Evolutionary conservation across 805 yeast genomes (phyloP).

Genomic region (Starmerella vaccinii): DNA sequence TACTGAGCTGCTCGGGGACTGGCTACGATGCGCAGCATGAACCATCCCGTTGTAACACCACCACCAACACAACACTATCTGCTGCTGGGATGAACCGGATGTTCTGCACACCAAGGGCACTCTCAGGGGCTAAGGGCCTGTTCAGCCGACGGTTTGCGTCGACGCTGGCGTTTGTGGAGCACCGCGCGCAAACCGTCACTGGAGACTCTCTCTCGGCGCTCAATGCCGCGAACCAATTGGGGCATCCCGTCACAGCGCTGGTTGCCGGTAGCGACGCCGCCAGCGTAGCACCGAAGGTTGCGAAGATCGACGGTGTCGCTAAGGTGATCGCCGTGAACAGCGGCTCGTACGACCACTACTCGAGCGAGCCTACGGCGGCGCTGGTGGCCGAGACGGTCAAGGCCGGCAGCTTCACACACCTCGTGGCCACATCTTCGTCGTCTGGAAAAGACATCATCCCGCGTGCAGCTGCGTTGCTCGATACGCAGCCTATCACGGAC

Average conservation of each 20-base stretch:
- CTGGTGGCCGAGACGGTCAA: conserved; percentile 42
- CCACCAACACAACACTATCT: no score
- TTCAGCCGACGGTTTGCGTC: conserved; percentile 36
- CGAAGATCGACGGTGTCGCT: conserved; percentile 44
- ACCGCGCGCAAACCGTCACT: conserved; percentile 42
- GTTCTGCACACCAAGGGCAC: not conserved
- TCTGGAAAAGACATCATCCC: conserved; percentile 83
- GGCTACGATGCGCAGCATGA: not conserved
- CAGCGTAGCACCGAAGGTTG: conserved; percentile 41
- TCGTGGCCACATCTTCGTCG: conserved; percentile 73
- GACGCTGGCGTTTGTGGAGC: conserved; percentile 70
- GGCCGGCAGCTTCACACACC: conserved; percentile 47
- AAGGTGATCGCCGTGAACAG: conserved; percentile 50
- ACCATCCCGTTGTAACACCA: not conserved
- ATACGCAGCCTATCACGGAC: conserved; percentile 81
- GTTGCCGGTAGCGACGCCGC: conserved; percentile 54
- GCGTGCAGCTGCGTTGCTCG: conserved; percentile 72
- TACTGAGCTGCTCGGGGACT: not conserved
- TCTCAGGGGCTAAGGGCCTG: not conserved
- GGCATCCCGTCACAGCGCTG: conserved; percentile 75
- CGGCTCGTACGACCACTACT: conserved; percentile 46
- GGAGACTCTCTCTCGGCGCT: conserved; percentile 64
- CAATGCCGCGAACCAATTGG: conserved; percentile 58
- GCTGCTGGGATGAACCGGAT: not conserved
- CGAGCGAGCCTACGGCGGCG: conserved; percentile 79